Evolutionary conservation across 2,329 filamentous ascomycete genomes (phyloP).

Genomic region (Fusarium siculi): DNA sequence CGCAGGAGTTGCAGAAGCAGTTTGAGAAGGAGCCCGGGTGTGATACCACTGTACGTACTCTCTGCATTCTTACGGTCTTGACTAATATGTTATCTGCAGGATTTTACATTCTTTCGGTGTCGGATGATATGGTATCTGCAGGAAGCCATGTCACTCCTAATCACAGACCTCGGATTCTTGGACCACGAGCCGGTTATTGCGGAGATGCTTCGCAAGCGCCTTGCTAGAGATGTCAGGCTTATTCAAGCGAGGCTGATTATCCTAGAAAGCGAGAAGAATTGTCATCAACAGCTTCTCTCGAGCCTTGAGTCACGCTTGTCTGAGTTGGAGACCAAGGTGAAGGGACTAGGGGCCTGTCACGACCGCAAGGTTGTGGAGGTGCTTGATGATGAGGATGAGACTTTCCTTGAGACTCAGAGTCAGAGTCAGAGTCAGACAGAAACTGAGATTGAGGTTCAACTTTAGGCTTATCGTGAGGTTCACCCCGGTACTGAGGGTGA

Average conservation of each 20-base stretch:
- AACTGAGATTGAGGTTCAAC: neutral
- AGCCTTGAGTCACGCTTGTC: neutral
- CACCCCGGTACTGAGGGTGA: too few species aligned
- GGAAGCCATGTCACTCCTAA: neutral
- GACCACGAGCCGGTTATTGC: neutral
- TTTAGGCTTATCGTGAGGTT: neutral
- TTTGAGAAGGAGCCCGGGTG: neutral
- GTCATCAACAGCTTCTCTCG: neutral
- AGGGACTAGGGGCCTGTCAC: neutral
- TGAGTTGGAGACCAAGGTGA: neutral
- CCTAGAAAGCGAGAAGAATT: neutral
- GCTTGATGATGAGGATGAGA: neutral
- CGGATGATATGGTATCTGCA: neutral
- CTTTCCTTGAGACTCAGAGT: neutral
- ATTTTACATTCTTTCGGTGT: neutral
- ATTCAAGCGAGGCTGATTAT: neutral
- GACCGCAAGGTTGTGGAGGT: neutral
- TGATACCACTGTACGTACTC: neutral
- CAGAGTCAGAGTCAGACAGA: neutral
- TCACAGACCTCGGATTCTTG: neutral
- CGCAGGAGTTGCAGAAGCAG: neutral
- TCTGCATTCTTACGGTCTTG: neutral
- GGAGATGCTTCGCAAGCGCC: neutral
- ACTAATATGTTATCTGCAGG: neutral
- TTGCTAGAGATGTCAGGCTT: too few species aligned